These are phyloP conservation scores for Fusarium sublunatum DNA, from an alignment of 2,329 filamentous ascomycete genomes.

Conservation along the genomic window DNA sequence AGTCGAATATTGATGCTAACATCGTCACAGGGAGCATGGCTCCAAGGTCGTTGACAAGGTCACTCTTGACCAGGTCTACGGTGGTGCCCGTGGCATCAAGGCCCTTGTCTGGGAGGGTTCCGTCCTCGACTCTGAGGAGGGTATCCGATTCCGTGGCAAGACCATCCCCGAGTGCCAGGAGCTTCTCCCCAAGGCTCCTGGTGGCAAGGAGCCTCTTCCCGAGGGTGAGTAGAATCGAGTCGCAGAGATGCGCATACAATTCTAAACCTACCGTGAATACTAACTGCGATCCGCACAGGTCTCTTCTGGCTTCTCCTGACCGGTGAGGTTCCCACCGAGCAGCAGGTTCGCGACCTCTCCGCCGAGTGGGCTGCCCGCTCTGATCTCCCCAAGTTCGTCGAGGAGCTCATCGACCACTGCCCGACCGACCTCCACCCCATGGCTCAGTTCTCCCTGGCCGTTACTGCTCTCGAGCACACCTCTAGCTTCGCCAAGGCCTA, in stretches of 20 bases:
- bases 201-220: slow-evolving; percentile 95
- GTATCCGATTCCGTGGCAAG: slow-evolving; percentile 99
- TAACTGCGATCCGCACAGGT: slow-evolving; percentile 61
- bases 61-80: slow-evolving; percentile 99
- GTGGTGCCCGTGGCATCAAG: slow-evolving; percentile 99
- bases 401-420: slow-evolving; percentile 99
- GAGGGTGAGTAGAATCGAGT: slow-evolving; percentile 71
- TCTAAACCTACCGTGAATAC: slow-evolving; percentile 2
- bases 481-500: slow-evolving; percentile 98
- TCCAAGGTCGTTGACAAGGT: slow-evolving; percentile 97
- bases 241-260: background rate
- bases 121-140: slow-evolving; percentile 97
- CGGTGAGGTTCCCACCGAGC: slow-evolving; percentile 95
- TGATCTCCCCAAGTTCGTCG: slow-evolving; percentile 96
- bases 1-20: slow-evolving; percentile 35
- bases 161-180: slow-evolving; percentile 99
- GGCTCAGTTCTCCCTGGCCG: slow-evolving; percentile 98
- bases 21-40: slow-evolving; percentile 79
- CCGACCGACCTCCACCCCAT: slow-evolving; percentile 98
- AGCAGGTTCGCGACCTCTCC: slow-evolving; percentile 97
- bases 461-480: slow-evolving; percentile 98
- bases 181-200: slow-evolving; percentile 94
- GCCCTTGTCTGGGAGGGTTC: slow-evolving; percentile 98
- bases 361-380: slow-evolving; percentile 99
- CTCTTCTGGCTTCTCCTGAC: slow-evolving; percentile 99